These are phyloP conservation scores for Cyclostephanos invisitatus DNA, from an alignment of 108 stramenopile species.

Conservation along the genomic window DNA sequence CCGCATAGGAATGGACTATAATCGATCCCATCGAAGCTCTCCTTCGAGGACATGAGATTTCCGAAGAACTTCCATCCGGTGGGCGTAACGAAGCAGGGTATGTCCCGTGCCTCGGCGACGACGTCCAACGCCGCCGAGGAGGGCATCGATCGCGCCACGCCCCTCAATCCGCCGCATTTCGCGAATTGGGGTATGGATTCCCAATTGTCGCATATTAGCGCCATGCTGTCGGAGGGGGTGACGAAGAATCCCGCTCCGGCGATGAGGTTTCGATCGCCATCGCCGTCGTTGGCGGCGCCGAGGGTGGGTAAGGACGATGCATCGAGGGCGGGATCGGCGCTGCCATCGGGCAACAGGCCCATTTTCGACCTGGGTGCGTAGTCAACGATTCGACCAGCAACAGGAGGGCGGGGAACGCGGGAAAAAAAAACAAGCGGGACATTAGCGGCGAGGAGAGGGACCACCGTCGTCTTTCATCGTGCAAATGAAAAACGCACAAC, in stretches of 20 bases:
- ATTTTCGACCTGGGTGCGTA: conserved; percentile 63
- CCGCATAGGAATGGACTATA: conserved; percentile 98
- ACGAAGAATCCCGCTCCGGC: conserved; percentile 97
- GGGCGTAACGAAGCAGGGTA: conserved; percentile 94
- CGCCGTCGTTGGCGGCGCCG: conserved; percentile 99
- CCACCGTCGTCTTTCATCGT: too few relatives aligned
- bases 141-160: conserved; percentile 98
- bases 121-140: conserved; percentile 96
- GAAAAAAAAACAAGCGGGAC: too few relatives aligned
- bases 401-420: too few relatives aligned
- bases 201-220: conserved; percentile 96
- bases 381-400: too few relatives aligned
- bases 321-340: conserved; percentile 50
- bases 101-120: conserved; percentile 81
- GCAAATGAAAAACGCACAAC: too few relatives aligned
- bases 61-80: conserved; percentile 99
- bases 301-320: conserved; percentile 65
- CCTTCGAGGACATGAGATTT: conserved; percentile 97
- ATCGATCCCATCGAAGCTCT: conserved; percentile 79
- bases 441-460: too few relatives aligned
- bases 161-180: conserved; percentile 88
- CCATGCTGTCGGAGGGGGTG: conserved; percentile 98
- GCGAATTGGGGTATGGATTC: conserved; percentile 93
- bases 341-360: conserved; percentile 88
- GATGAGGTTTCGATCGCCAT: conserved; percentile 99